Conservation (phyloP, 129 eudicot genomes). For the Centrapalus pauciflorus region DNA sequence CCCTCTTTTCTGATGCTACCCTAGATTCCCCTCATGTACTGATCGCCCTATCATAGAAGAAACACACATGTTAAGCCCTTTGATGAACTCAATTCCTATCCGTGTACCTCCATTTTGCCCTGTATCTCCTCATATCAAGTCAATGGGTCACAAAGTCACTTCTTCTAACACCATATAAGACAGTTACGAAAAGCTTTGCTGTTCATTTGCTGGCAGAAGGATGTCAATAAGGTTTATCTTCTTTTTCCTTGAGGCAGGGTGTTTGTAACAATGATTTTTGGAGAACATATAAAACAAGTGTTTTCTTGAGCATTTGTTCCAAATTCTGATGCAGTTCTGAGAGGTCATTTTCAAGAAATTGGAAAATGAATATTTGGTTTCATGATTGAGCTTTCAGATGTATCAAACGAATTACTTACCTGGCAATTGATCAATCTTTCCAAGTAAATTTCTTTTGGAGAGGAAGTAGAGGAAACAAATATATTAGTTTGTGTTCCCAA, state of each 20-base stretch:
- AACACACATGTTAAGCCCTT: not conserved
- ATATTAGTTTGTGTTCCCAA: no score
- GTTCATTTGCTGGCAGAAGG: not conserved
- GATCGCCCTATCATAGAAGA: not conserved
- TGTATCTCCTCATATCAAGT: not conserved
- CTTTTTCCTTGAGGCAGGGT: not conserved
- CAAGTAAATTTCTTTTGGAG: no score
- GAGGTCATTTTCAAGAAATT: not conserved
- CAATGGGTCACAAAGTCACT: not conserved
- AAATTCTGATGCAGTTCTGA: not conserved
- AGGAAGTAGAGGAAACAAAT: no score
- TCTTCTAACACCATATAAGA: not conserved
- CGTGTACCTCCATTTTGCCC: not conserved
- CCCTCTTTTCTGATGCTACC: not conserved
- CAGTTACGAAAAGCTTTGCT: no score
- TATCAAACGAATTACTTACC: not conserved
- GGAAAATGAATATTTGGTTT: not conserved
- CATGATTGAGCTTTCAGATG: not conserved
- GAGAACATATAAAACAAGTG: not conserved
- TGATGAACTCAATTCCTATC: not conserved
- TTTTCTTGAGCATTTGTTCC: not conserved
- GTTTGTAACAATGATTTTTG: not conserved
- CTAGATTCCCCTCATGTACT: not conserved
- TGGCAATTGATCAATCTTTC: no score
- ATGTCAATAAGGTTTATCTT: not conserved